phyloP scores from a whole-genome alignment of 1,284 basidiomycete species.

The Sporisorium exsertum region DNA sequence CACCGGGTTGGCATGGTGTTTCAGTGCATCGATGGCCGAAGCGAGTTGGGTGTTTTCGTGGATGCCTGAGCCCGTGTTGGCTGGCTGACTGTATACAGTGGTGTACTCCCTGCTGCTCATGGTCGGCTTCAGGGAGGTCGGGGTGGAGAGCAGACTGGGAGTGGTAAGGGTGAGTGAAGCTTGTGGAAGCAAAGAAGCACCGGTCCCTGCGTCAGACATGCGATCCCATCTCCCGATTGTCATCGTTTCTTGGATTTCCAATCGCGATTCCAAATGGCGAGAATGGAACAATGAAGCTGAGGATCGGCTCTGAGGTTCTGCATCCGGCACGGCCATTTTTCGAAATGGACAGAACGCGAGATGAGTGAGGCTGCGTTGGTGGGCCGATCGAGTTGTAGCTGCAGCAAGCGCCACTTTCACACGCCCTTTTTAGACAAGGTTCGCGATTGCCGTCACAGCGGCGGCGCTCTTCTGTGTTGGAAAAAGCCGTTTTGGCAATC shows the following conservation, averaged over 20 bases:
- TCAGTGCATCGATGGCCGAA: slow-evolving; percentile 84
- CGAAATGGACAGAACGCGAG: no score
- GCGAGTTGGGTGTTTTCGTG: slow-evolving; percentile 88
- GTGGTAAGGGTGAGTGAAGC: no score
- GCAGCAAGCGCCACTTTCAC: background rate
- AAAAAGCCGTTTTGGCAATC: background rate
- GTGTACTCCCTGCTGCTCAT: slow-evolving; percentile 34
- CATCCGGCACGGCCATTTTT: no score
- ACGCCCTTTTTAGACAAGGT: background rate
- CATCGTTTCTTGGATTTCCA: background rate
- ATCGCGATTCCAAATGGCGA: background rate
- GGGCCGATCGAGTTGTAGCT: background rate
- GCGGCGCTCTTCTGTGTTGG: background rate
- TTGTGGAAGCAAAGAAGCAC: background rate
- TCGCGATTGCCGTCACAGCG: background rate
- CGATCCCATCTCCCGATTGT: slow-evolving; percentile 30
- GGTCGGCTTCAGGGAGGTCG: background rate
- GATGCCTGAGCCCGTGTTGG: slow-evolving; percentile 81
- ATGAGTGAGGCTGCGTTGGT: no score
- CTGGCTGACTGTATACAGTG: slow-evolving; percentile 82
- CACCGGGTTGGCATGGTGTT: slow-evolving; percentile 79
- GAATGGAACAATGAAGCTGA: background rate
- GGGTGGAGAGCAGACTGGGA: background rate
- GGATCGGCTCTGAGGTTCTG: slow-evolving; percentile 14
- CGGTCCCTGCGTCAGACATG: slow-evolving; percentile 31